These are phyloP conservation scores for Blastobotrys proliferans DNA, from an alignment of 1,139 yeast species.

Conservation along the genomic window DNA sequence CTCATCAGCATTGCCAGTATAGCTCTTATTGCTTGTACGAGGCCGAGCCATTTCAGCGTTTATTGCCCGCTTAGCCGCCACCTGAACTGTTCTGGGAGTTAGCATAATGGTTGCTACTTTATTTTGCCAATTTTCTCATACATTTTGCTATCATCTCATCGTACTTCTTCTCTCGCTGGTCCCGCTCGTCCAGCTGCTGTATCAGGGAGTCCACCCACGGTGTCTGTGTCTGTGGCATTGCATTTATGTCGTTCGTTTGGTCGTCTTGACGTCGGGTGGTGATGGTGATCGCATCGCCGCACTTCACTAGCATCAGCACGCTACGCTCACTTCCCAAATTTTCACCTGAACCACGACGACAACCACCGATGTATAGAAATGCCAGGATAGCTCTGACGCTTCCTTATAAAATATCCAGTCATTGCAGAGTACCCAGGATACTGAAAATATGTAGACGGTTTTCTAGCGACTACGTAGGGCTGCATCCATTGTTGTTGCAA, in stretches of 20 bases:
- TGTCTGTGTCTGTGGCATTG: too few species aligned
- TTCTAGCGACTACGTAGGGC: constrained; percentile 10
- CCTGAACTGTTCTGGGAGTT: constrained; percentile 6
- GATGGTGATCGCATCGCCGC: too few species aligned
- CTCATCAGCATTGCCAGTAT: constrained; percentile 9
- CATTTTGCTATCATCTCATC: constrained; percentile 23
- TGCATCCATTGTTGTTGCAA: constrained; percentile 32
- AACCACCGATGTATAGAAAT: too few species aligned
- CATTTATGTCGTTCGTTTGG: too few species aligned
- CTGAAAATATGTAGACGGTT: background rate
- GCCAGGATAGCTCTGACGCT: too few species aligned
- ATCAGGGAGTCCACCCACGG: constrained; percentile 31
- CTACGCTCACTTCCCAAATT: background rate
- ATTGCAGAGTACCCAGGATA: background rate
- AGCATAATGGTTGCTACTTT: background rate
- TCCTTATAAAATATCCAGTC: too few species aligned
- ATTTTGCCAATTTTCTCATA: constrained; percentile 16
- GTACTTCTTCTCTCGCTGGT: constrained; percentile 25
- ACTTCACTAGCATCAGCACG: background rate
- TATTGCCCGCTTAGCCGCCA: constrained; percentile 18
- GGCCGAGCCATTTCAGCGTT: constrained; percentile 1
- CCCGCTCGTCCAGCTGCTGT: constrained; percentile 25
- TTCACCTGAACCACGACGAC: too few species aligned
- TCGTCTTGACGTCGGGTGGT: too few species aligned
- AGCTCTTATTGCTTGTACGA: background rate